Percentiles rank a stretch among this genome's conserved stretches.
These are phyloP conservation scores for Monilinia fructicola DNA, from an alignment of 2,329 filamentous ascomycete species.

Conservation along the genomic window DNA sequence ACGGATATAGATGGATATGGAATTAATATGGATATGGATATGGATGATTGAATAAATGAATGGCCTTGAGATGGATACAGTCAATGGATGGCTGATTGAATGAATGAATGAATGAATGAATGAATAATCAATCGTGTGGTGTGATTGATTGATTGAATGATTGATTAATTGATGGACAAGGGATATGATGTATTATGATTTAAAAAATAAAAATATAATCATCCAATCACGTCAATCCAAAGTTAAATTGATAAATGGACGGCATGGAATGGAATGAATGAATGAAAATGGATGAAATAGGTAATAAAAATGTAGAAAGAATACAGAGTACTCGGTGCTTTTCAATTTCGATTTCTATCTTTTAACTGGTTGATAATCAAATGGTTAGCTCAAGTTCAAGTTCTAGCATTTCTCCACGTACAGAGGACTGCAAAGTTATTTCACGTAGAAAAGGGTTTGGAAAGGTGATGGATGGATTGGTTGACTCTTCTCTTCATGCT, in stretches of 20 bases:
- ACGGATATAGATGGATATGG: too few relatives aligned
- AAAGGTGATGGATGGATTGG: too few relatives aligned
- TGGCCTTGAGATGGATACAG: too few relatives aligned
- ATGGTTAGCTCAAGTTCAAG: not conserved
- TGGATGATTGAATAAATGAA: not conserved
- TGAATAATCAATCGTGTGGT: not conserved
- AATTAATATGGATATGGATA: too few relatives aligned
- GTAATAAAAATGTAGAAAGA: not conserved
- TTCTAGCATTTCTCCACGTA: too few relatives aligned
- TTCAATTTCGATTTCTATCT: not conserved
- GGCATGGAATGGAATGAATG: not conserved
- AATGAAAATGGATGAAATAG: not conserved
- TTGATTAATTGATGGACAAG: too few relatives aligned
- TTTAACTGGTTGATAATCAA: not conserved
- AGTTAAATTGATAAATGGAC: not conserved
- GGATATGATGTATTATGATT: too few relatives aligned
- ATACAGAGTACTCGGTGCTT: constrained; percentile 7
- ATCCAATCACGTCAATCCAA: not conserved
- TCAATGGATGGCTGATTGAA: too few relatives aligned
- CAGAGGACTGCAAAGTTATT: too few relatives aligned
- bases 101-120: not conserved
- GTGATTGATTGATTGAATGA: too few relatives aligned
- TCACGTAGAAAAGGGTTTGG: too few relatives aligned
- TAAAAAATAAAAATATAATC: not conserved
- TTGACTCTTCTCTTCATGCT: too few relatives aligned